Base-by-base conservation (phyloP, 2,329 filamentous ascomycete genomes). In the Trichoderma sp. region DNA sequence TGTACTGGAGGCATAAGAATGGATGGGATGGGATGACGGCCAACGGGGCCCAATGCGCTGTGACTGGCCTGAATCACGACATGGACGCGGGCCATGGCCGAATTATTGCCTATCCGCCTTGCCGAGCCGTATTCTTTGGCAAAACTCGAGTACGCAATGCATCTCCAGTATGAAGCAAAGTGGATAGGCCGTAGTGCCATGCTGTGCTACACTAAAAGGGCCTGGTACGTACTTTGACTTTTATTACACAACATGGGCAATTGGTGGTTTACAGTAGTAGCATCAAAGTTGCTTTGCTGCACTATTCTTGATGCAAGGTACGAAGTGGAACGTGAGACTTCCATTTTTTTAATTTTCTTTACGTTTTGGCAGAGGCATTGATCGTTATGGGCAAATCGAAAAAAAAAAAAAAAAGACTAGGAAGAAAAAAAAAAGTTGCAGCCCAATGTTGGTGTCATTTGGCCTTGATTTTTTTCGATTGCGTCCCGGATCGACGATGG, bases 401-500 rank as follows among this genome's bases (percentile, higher is more conserved):
- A 13, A 11, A 4, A 11, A 34, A 34, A 34, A 13, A 13, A 34
- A 34, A 13, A 34, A n/a, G 7, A 18, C 39, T n/a, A 5, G 5
- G 34, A 26, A 4, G 16, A 6, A 18, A 39, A 18, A 39, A 39
- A 5, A n/a, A 8, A 43, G 13, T 13, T 11, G 46, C 46, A 49
- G 46, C 46, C 46, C 46, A 49, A 49, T 49, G 46, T 49, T 21
- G 21, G 21, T 49, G 39, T 18, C 46, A 24, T 49, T n/a, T 49
- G 18, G 18, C 21, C 21, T 49, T n/a, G 21, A n/a, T 16, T 16
- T n/a, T n/a, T 13, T 5, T 21, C n/a, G 59, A 63, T 63, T 63
- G 59, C 59, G 46, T 63, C 46, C 59, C 30, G 39, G 52, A 52
- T 52, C 43, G 43, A 24, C 59, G 59, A 63, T 63, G 59, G 30